Percentiles rank a stretch among this genome's conserved stretches.
These are phyloP conservation scores for Rutstroemia sydowiana DNA, from an alignment of 2,329 filamentous ascomycete genomes.

Conservation along the genomic window DNA sequence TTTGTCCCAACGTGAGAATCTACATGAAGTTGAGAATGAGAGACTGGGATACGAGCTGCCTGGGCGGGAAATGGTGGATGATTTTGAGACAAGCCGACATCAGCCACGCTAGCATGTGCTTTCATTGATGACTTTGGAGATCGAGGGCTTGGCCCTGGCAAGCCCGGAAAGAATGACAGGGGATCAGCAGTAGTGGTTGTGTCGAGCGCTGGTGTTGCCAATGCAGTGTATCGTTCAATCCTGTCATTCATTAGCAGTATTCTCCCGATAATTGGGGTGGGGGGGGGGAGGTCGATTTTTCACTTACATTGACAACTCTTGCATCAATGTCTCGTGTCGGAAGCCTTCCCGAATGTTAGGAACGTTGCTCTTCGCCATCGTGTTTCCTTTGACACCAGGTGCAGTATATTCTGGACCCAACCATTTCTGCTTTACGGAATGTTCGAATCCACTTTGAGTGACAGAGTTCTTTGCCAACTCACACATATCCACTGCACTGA, in stretches of 20 bases:
- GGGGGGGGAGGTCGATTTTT: not conserved
- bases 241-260: too few species aligned
- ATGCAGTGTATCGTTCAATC: slow-evolving; percentile 30
- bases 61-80: slow-evolving; percentile 29
- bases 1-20: slow-evolving; percentile 12
- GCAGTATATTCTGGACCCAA: slow-evolving; percentile 70
- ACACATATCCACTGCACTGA: slow-evolving; percentile 96
- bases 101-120: slow-evolving; percentile 15
- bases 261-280: slow-evolving; percentile 13
- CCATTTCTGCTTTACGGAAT: slow-evolving; percentile 85
- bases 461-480: slow-evolving; percentile 96
- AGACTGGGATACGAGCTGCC: slow-evolving; percentile 26
- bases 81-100: slow-evolving; percentile 12
- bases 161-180: slow-evolving; percentile 17
- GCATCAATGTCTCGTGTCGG: slow-evolving; percentile 73
- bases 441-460: slow-evolving; percentile 87
- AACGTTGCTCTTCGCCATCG: slow-evolving; percentile 93
- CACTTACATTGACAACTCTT: slow-evolving; percentile 76
- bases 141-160: slow-evolving; percentile 18
- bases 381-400: slow-evolving; percentile 77
- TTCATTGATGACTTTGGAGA: slow-evolving; percentile 31
- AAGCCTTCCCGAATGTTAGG: slow-evolving; percentile 89
- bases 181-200: slow-evolving; percentile 22
- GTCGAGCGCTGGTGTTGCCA: slow-evolving; percentile 11
- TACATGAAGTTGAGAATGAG: slow-evolving; percentile 21